Evolutionary conservation across 2,329 filamentous ascomycete genomes (phyloP), one percentile per base, ranked within the genome.

Genomic region (Corinectria fuckeliana): DNA sequence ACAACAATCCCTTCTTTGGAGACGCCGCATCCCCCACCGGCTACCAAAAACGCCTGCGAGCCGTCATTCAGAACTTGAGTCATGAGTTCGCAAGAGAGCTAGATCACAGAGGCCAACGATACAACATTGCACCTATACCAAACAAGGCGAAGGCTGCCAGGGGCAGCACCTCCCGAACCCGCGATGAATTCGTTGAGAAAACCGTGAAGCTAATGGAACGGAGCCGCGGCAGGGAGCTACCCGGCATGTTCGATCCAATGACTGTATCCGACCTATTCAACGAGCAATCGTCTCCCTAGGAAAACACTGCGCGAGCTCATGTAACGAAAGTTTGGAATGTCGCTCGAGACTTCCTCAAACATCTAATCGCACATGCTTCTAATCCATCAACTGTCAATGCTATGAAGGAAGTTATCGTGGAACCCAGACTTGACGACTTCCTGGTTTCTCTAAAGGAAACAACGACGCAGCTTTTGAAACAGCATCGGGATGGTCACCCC

Each of bases 211-310:
- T 69, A 5, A 71, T 75, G 51, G 21, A 53, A 5, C 63, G 63
- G 1, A 66, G 41, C 34, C 63, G 70, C n/a, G 72, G 71, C 2
- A 74, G 81, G 5, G 88, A 91, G 67, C 72, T 91, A 0, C 84
- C 85, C 0, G 85, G 87, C 0, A 85, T 78, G 0, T 89, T 86
- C 71, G 88, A 88, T 59, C 82, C 87, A 0, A 69, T 85, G 52
- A 74, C 90, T 9, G 79, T 90, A 0, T 75, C 76, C 0, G 82
- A 88, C 20, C 70, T 91, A 0, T 91, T 91, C 67, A 74, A 75
- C 18, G 80, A 88, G 44, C 86, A 90, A 57, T 86, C 81, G 0
- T 54, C 64, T 6, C 81, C 80, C 0, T 91, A 86, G 88, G 70
- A 78, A 39, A 26, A 56, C 0, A 77, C 85, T 23, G 83, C 81